These are phyloP conservation scores for Ceratorhiza oryzae-sativae DNA, from an alignment of 1,284 basidiomycete genomes.

Conservation along the genomic window DNA sequence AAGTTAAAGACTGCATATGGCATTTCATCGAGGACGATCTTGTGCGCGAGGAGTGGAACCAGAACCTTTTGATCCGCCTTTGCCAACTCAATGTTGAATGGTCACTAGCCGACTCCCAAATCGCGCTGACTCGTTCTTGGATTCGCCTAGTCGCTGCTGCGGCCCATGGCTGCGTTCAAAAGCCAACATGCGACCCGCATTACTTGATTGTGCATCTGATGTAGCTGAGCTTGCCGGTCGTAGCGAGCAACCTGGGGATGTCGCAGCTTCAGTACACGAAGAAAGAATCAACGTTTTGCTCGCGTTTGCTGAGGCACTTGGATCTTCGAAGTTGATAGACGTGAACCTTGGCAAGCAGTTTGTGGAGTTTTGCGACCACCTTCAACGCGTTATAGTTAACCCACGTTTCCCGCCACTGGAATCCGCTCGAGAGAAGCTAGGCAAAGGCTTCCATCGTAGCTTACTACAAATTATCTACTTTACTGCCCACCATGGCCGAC, in stretches of 20 bases:
- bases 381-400: conserved; percentile 16
- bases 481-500: conserved; percentile 57
- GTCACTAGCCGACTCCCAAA: conserved; percentile 82
- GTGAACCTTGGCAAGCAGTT: conserved; percentile 60
- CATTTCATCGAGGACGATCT: conserved; percentile 43
- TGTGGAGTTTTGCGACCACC: conserved; percentile 69
- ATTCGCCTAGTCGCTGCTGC: conserved; percentile 71
- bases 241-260: conserved; percentile 79
- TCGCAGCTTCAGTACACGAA: conserved; percentile 84
- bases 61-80: conserved; percentile 64
- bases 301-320: conserved; percentile 54
- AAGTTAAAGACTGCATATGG: conserved; percentile 44
- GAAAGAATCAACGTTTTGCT: conserved; percentile 77
- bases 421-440: conserved; percentile 72
- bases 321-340: conserved; percentile 67
- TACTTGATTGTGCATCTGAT: conserved; percentile 67
- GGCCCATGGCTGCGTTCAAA: conserved; percentile 71
- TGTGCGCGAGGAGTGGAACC: conserved; percentile 49
- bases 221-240: conserved; percentile 71
- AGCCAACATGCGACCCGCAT: conserved; percentile 54
- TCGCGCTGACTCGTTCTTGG: conserved; percentile 79
- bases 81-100: conserved; percentile 77
- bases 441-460: conserved; percentile 78
- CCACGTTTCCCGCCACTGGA: conserved; percentile 71
- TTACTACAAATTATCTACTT: conserved; percentile 84